Base-by-base conservation (phyloP, 1,139 yeast genomes). In the Meyerozyma guilliermondii region DNA sequence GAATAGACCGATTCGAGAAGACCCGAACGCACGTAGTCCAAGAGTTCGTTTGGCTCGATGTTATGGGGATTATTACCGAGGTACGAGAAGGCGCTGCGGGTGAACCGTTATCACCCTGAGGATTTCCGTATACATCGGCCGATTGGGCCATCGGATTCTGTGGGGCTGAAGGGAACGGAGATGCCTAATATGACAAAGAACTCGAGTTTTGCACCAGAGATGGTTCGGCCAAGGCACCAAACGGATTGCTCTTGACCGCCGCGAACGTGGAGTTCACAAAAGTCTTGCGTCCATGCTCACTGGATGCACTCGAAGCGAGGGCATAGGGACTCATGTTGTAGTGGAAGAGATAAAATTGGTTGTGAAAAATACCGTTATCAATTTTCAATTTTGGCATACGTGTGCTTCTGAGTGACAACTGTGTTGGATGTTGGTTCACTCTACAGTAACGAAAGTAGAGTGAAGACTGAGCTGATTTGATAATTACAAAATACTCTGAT, bases 21-120 rank as follows among this genome's bases (percentile, higher is more conserved):
- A 20, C 98, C 98, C 26, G 95, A 84, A 52, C 95, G 79, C 26
- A 92, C 96, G 59, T 87, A 92, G 59, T 88, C 92, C 56, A 92
- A 72, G 43, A 92, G 67, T 55, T 88, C 96, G 54, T 85, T 82
- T 4, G 94, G 81, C 24, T 89, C 80, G 45, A 89, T 74, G 50
- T 84, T 87, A n/a, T 75, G 65, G 1, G 98, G 97, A 37, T 92
- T 77, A 58, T 88, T 89, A 10, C 97, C 97, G 53, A 92, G 70
- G 59, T 88, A 59, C 97, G 77, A 16, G 88, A 81, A 26, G 89
- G 88, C 1, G 85, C 85, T 23, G 70, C 67, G 22, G 59, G 41
- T 14, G 56, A 42, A 40, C 47, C 50, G 24, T 45, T 51, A 27
- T 46, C 50, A n/a, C 38, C 42, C 23, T 42, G 45, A 30, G 42